These are phyloP conservation scores for Tagetes erecta DNA, from an alignment of 129 eudicot species.

Conservation along the genomic window DNA sequence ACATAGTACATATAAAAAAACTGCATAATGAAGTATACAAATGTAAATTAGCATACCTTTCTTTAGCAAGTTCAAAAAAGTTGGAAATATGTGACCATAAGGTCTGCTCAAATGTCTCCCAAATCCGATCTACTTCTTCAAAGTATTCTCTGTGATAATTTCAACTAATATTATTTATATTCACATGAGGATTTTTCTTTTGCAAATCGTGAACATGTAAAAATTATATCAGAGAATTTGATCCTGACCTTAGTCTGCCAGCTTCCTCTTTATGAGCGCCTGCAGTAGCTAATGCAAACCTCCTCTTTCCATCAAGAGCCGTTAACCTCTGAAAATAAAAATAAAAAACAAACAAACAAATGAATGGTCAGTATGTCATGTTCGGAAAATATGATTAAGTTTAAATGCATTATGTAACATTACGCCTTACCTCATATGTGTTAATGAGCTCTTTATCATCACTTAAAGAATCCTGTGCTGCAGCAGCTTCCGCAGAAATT, in stretches of 20 bases:
- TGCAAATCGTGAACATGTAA: not conserved
- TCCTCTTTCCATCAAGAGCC: slow-evolving; percentile 94
- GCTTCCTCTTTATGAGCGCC: slow-evolving; percentile 96
- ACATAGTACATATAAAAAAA: slow-evolving; percentile 22
- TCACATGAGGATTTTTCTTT: not conserved
- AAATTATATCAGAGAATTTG: not conserved
- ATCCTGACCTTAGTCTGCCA: slow-evolving; percentile 82
- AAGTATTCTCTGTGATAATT: slow-evolving; percentile 68
- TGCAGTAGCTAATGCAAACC: slow-evolving; percentile 98
- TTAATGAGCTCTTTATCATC: slow-evolving; percentile 93
- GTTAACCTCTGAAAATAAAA: slow-evolving; percentile 70
- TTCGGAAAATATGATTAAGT: not conserved
- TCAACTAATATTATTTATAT: not conserved
- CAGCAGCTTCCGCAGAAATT: slow-evolving; percentile 93
- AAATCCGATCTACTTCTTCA: slow-evolving; percentile 92
- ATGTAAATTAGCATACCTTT: slow-evolving; percentile 53
- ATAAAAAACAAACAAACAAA: not conserved
- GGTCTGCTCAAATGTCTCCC: slow-evolving; percentile 97
- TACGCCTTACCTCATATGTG: slow-evolving; percentile 80
- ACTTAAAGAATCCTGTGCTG: slow-evolving; percentile 83
- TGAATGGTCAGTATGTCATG: slow-evolving; percentile 10
- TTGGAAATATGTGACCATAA: slow-evolving; percentile 88
- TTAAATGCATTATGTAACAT: not conserved
- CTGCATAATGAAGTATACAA: not conserved
- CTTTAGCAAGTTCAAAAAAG: slow-evolving; percentile 86